Percentiles rank a stretch among this genome's conserved stretches.
Evolutionary conservation across 495 filamentous ascomycete genomes (phyloP).

Genomic region (Penicillium angulare): DNA sequence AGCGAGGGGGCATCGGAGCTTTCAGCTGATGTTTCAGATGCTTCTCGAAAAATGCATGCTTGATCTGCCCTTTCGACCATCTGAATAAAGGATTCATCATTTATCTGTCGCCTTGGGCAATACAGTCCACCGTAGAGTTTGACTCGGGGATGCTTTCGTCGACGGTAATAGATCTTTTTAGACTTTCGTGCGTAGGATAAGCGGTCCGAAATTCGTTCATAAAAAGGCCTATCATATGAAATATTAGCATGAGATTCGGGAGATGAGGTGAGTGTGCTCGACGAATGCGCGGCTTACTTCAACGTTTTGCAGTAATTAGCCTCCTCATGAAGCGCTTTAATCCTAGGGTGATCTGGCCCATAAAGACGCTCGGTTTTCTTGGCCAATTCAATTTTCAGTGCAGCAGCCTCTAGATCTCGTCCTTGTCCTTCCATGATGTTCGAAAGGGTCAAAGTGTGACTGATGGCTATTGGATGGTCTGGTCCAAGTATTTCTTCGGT

Average conservation of each 20-base stretch:
- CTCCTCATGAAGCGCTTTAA: background rate
- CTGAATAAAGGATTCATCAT: background rate
- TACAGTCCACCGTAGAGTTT: background rate
- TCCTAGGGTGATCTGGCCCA: background rate
- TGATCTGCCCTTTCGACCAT: background rate
- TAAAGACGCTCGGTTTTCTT: background rate
- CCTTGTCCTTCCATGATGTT: background rate
- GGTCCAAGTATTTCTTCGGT: background rate
- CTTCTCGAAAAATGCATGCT: background rate
- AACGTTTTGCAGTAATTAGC: background rate
- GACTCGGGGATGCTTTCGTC: background rate
- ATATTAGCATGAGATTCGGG: background rate
- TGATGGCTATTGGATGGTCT: background rate
- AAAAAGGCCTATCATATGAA: background rate
- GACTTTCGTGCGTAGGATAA: background rate
- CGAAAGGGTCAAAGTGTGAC: background rate
- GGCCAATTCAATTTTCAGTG: background rate
- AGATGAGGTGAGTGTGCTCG: background rate
- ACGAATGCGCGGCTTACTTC: background rate
- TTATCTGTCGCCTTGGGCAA: background rate
- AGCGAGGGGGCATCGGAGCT: background rate
- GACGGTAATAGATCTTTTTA: background rate
- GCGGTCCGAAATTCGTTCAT: background rate
- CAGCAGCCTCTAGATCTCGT: background rate
- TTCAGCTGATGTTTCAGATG: background rate